Percentiles rank a stretch among this genome's conserved stretches.
phyloP scores from a whole-genome alignment of 257 asterid genomes.

The Solanum chmielewskii region DNA sequence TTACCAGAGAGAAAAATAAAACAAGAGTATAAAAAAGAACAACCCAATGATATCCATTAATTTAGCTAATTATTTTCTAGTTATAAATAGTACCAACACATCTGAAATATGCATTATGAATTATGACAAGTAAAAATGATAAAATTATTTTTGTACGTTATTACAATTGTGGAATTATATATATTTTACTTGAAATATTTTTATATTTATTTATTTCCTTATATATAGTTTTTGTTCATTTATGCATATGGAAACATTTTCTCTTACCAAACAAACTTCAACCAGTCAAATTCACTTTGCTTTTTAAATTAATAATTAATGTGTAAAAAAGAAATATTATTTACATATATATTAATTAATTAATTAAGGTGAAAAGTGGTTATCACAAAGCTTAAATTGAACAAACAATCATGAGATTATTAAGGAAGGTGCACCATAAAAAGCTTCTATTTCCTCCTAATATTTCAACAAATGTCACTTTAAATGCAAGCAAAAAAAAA shows the following conservation, averaged over 20 bases:
- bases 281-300: not conserved
- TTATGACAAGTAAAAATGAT: not conserved
- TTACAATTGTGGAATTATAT: not conserved
- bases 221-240: not conserved
- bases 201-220: not conserved
- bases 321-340: not conserved
- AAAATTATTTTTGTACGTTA: not conserved
- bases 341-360: not conserved
- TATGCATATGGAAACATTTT: not conserved
- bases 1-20: not conserved
- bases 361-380: not conserved
- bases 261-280: not conserved
- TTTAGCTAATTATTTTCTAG: not conserved
- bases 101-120: not conserved
- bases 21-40: not conserved
- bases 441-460: not conserved
- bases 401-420: not conserved
- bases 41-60: not conserved
- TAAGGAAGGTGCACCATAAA: not conserved
- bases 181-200: not conserved
- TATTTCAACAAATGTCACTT: slow-evolving; percentile 12
- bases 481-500: slow-evolving; percentile 29
- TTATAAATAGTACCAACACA: not conserved
- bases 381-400: not conserved
- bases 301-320: not conserved